Conservation (phyloP, 2,329 filamentous ascomycete species). For the Colletotrichum orbiculare region DNA sequence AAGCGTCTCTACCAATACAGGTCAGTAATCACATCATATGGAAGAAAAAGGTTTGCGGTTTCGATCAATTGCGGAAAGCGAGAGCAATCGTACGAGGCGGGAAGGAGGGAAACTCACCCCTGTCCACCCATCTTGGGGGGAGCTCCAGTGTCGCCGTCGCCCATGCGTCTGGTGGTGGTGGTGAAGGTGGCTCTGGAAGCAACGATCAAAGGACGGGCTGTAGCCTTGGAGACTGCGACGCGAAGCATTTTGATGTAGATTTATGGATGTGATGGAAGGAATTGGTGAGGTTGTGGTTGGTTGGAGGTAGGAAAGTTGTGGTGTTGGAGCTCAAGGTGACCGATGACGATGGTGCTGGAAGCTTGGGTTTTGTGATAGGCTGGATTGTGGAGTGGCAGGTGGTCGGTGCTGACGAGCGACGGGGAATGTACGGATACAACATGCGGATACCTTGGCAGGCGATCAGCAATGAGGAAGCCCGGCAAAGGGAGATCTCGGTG, state of each 20-base stretch:
- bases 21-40: too few relatives aligned
- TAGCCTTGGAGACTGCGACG: slow-evolving; percentile 68
- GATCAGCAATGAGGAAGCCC: too few relatives aligned
- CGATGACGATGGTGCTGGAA: slow-evolving; percentile 33
- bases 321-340: slow-evolving; percentile 7
- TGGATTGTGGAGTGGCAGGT: slow-evolving; percentile 24
- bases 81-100: slow-evolving; percentile 1
- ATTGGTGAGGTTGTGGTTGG: slow-evolving; percentile 10
- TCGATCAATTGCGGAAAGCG: neutral
- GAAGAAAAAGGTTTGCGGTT: slow-evolving; percentile 3
- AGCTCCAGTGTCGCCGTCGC: slow-evolving; percentile 76
- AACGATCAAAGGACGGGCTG: slow-evolving; percentile 62
- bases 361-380: slow-evolving; percentile 35
- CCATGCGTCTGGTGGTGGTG: slow-evolving; percentile 71
- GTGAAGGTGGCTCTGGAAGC: slow-evolving; percentile 69
- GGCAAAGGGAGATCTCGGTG: slow-evolving; percentile 14
- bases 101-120: slow-evolving; percentile 57
- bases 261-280: slow-evolving; percentile 33
- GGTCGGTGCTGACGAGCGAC: slow-evolving; percentile 19
- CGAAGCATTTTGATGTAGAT: slow-evolving; percentile 69
- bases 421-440: neutral
- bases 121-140: slow-evolving; percentile 64
- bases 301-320: slow-evolving; percentile 10
- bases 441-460: too few relatives aligned
- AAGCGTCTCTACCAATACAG: slow-evolving; percentile 76